phyloP scores from a whole-genome alignment of 2,329 filamentous ascomycete genomes.

The Pseudogymnoascus sp. region DNA sequence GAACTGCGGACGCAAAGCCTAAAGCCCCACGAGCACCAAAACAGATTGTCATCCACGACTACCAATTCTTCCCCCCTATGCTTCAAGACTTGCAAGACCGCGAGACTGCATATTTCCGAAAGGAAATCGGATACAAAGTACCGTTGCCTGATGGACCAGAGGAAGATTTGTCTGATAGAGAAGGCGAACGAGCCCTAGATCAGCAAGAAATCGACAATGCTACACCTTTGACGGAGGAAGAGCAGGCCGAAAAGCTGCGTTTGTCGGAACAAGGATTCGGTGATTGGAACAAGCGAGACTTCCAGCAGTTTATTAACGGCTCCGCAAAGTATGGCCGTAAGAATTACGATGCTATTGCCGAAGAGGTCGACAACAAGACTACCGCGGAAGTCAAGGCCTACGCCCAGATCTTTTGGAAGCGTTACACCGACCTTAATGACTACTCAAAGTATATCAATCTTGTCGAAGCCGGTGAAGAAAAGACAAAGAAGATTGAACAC shows the following conservation, averaged over 20 bases:
- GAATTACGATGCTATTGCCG: slow-evolving; percentile 76
- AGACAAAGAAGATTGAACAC: slow-evolving; percentile 78
- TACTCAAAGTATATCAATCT: slow-evolving; percentile 81
- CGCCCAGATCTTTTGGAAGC: slow-evolving; percentile 92
- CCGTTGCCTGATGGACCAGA: slow-evolving; percentile 82
- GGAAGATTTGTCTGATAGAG: slow-evolving; percentile 74
- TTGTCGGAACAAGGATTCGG: slow-evolving; percentile 80
- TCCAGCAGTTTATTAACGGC: slow-evolving; percentile 95
- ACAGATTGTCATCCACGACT: slow-evolving; percentile 86
- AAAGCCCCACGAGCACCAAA: slow-evolving; percentile 94
- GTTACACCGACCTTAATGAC: slow-evolving; percentile 82
- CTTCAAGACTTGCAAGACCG: slow-evolving; percentile 88
- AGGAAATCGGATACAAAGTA: slow-evolving; percentile 93
- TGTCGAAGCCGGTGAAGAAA: slow-evolving; percentile 89
- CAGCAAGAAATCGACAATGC: slow-evolving; percentile 93
- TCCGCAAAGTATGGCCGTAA: slow-evolving; percentile 85
- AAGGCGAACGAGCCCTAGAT: slow-evolving; percentile 77
- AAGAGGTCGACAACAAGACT: slow-evolving; percentile 86
- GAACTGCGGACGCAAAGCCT: slow-evolving; percentile 76
- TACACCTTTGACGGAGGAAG: slow-evolving; percentile 77
- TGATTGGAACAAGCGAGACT: slow-evolving; percentile 94
- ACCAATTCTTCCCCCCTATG: slow-evolving; percentile 86
- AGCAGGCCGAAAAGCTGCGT: slow-evolving; percentile 75
- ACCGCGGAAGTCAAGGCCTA: slow-evolving; percentile 81
- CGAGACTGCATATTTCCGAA: slow-evolving; percentile 91